Evolutionary conservation across 345 rosid genomes (phyloP).

Genomic region (Eucalyptus cloeziana): DNA sequence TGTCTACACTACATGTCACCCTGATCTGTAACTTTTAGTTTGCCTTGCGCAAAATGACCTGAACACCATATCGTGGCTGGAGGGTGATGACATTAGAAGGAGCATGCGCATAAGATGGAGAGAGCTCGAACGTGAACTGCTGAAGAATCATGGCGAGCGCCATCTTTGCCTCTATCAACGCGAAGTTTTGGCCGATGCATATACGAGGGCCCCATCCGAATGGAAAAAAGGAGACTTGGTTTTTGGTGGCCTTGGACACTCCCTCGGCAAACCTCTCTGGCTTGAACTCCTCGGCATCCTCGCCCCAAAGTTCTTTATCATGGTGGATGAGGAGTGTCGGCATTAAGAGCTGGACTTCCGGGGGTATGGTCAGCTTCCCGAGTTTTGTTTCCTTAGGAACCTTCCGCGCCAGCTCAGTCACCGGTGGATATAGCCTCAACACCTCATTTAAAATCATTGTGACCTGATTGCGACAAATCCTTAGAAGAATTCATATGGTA

Average conservation of each 20-base stretch:
- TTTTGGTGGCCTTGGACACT: not conserved
- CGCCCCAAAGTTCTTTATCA: not conserved
- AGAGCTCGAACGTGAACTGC: not conserved
- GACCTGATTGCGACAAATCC: not conserved
- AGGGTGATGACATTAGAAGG: not conserved
- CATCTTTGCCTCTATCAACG: not conserved
- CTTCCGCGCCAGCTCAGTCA: not conserved
- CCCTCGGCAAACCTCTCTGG: constrained; percentile 2
- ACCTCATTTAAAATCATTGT: constrained; percentile 8
- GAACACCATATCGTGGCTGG: not conserved
- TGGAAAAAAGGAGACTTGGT: not conserved
- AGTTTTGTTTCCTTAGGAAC: not conserved
- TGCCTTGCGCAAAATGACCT: not conserved
- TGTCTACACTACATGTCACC: not conserved
- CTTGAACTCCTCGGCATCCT: constrained; percentile 1
- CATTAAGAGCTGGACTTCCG: not conserved
- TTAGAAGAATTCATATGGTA: not conserved
- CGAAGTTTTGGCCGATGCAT: constrained; percentile 1
- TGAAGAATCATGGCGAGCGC: constrained; percentile 1
- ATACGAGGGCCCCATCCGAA: constrained; percentile 1
- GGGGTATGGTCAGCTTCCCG: not conserved
- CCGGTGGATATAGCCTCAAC: constrained; percentile 1
- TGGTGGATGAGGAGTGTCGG: not conserved
- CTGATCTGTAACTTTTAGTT: not conserved
- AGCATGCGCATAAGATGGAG: not conserved